phyloP scores from a whole-genome alignment of 2,329 filamentous ascomycete genomes.

The Pseudocercospora pini-densiflorae region DNA sequence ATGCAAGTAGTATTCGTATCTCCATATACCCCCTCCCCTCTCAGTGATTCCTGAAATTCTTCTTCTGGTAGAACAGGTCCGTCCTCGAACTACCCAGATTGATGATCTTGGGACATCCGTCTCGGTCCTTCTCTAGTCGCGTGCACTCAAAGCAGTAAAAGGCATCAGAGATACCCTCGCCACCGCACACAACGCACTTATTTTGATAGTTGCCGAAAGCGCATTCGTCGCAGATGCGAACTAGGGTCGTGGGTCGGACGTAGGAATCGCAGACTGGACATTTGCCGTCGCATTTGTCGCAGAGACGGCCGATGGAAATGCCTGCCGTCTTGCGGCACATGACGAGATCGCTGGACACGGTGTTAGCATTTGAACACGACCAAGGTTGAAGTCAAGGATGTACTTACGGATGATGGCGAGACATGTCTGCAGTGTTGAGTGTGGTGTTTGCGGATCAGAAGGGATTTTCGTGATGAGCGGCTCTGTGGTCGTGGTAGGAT shows the following conservation, averaged over 20 bases:
- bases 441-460: neutral
- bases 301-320: conserved; percentile 97
- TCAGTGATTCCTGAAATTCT: conserved; percentile 67
- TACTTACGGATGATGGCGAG: conserved; percentile 89
- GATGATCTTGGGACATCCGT: conserved; percentile 99
- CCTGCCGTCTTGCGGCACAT: conserved; percentile 99
- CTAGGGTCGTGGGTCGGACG: conserved; percentile 94
- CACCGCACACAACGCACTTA: conserved; percentile 98
- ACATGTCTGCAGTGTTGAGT: conserved; percentile 62
- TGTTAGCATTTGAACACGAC: conserved; percentile 26
- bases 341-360: conserved; percentile 75
- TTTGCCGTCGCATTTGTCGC: conserved; percentile 99
- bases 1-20: neutral
- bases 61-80: conserved; percentile 82
- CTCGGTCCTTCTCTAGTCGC: conserved; percentile 91
- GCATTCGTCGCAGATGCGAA: conserved; percentile 99
- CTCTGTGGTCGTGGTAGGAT: neutral
- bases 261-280: conserved; percentile 99
- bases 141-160: conserved; percentile 99
- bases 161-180: conserved; percentile 95
- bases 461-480: neutral
- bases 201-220: conserved; percentile 99
- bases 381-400: conserved; percentile 26
- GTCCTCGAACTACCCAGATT: conserved; percentile 95
- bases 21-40: neutral